Percentiles rank a stretch among this genome's conserved stretches.
phyloP scores from a whole-genome alignment of 306 rosid genomes.

The Begonia loranthoides region DNA sequence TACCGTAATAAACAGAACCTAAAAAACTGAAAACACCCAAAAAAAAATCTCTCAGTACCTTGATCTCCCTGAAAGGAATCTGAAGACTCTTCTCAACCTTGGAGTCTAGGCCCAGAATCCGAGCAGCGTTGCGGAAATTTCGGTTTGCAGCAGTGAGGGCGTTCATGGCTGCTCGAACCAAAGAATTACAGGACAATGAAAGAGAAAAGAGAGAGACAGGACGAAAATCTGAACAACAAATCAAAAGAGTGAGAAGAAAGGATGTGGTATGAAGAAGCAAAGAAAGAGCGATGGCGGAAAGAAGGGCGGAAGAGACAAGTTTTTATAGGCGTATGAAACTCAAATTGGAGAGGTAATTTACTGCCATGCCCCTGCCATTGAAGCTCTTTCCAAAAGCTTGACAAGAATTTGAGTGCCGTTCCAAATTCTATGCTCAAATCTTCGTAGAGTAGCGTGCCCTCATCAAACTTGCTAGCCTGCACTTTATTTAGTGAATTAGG shows the following conservation, averaged over 20 bases:
- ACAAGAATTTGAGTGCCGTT: too few species aligned
- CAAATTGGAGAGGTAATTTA: neutral
- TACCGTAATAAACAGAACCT: conserved; percentile 10
- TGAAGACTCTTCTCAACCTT: conserved; percentile 45
- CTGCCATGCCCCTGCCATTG: too few species aligned
- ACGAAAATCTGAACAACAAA: neutral
- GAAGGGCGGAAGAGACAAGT: neutral
- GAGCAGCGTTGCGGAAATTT: conserved; percentile 36
- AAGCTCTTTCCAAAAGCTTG: too few species aligned
- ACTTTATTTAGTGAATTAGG: too few species aligned
- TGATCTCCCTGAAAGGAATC: conserved; percentile 60
- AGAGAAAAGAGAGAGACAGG: neutral
- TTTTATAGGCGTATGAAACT: conserved; percentile 6
- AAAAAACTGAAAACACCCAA: neutral
- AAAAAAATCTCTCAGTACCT: conserved; percentile 18
- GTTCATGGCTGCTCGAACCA: conserved; percentile 22
- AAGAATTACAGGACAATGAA: neutral
- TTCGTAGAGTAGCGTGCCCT: too few species aligned
- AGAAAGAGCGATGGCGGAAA: neutral
- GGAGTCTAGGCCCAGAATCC: conserved; percentile 51
- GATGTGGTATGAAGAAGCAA: neutral
- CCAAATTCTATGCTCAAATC: too few species aligned
- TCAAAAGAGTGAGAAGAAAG: neutral
- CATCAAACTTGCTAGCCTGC: too few species aligned
- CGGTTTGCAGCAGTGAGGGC: conserved; percentile 60